These are phyloP conservation scores for Linaria vulgaris DNA, from an alignment of 257 asterid species.

Conservation along the genomic window DNA sequence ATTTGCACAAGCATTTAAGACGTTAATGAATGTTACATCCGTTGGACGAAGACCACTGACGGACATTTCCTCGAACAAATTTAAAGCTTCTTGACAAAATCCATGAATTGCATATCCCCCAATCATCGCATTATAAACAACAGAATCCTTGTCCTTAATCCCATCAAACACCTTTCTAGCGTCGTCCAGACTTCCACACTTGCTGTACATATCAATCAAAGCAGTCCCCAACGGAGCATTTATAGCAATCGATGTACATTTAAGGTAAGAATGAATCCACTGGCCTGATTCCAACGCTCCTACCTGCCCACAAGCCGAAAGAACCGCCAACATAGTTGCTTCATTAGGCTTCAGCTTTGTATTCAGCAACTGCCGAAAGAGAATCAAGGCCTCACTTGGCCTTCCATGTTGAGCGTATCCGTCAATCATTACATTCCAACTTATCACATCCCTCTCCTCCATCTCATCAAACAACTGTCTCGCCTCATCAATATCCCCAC, in stretches of 20 bases:
- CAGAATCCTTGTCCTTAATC: conserved; percentile 42
- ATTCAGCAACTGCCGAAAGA: conserved; percentile 45
- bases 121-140: conserved; percentile 49
- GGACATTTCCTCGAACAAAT: conserved; percentile 39
- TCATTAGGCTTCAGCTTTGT: conserved; percentile 43
- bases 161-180: conserved; percentile 45
- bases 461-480: conserved; percentile 42
- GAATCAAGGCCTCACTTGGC: conserved; percentile 49
- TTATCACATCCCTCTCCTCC: conserved; percentile 52
- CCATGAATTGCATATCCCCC: conserved; percentile 52
- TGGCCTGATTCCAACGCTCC: conserved; percentile 54
- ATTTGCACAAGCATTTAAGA: conserved; percentile 53
- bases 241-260: conserved; percentile 5
- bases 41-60: conserved; percentile 36
- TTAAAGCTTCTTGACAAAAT: conserved; percentile 40
- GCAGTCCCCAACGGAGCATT: conserved; percentile 44
- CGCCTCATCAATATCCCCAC: conserved; percentile 46
- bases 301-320: conserved; percentile 53
- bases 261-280: conserved; percentile 51
- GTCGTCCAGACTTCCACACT: conserved; percentile 56
- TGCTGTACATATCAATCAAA: conserved; percentile 54
- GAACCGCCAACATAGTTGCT: conserved; percentile 54
- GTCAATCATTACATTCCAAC: conserved; percentile 57
- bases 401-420: conserved; percentile 49
- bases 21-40: conserved; percentile 48